Evolutionary conservation across 768 basidiomycete species (phyloP).

Genomic region (Leccinum sublutescens): DNA sequence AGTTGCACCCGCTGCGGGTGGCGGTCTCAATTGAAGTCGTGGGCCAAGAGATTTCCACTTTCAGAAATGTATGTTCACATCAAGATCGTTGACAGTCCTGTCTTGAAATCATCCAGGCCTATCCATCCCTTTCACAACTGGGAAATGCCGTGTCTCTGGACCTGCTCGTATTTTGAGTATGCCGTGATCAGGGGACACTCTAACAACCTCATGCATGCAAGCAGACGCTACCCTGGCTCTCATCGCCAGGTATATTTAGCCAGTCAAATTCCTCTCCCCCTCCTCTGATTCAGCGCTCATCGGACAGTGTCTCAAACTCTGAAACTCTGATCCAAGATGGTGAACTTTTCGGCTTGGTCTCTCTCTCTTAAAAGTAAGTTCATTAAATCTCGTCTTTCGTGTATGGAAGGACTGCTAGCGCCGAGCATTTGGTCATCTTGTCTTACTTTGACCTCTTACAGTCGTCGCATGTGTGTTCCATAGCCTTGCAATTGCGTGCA

Average conservation of each 20-base stretch:
- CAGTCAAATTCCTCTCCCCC: not conserved
- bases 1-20: too few species aligned
- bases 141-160: not conserved
- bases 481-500: slow-evolving; percentile 22
- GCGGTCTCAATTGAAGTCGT: not conserved
- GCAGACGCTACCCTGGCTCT: not conserved
- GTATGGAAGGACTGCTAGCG: not conserved
- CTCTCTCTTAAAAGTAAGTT: slow-evolving; percentile 15
- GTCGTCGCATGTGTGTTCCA: slow-evolving; percentile 19
- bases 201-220: not conserved
- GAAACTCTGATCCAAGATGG: not conserved
- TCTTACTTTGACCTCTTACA: slow-evolving; percentile 2
- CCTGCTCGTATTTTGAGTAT: not conserved
- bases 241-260: slow-evolving; percentile 1
- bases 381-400: not conserved
- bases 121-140: not conserved
- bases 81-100: not conserved
- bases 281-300: not conserved
- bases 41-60: not conserved
- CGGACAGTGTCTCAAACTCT: not conserved
- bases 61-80: not conserved
- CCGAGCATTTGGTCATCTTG: not conserved
- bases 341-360: slow-evolving; percentile 10
- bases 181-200: slow-evolving; percentile 4
- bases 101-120: not conserved